Conservation (phyloP, 345 rosid species). For the Dipteronia sinensis region DNA sequence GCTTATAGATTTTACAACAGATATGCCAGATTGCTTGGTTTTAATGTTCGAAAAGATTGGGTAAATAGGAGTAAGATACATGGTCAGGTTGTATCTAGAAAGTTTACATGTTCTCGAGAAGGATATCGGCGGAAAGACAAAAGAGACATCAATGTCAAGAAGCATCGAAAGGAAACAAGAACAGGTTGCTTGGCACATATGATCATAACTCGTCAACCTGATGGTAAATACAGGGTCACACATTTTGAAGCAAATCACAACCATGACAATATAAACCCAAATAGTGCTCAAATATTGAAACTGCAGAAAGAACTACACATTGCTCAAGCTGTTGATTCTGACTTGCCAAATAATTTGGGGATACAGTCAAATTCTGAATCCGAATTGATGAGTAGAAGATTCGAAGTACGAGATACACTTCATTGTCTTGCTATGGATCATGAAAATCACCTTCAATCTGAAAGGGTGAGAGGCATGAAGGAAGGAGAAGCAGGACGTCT, state of each 20-base stretch:
- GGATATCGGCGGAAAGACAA: conserved; percentile 30
- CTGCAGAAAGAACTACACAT: conserved; percentile 27
- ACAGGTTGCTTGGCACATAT: conserved; percentile 36
- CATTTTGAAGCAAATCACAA: conserved; percentile 36
- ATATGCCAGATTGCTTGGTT: conserved; percentile 28
- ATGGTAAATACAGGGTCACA: conserved; percentile 28
- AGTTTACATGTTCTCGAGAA: conserved; percentile 31
- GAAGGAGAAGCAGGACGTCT: conserved; percentile 39
- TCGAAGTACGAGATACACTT: conserved; percentile 30
- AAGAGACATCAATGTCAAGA: conserved; percentile 28
- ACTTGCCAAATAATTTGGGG: conserved; percentile 15
- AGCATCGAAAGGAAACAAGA: conserved; percentile 33
- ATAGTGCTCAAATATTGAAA: conserved; percentile 18
- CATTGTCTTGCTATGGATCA: conserved; percentile 24
- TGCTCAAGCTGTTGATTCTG: conserved; percentile 26
- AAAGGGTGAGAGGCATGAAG: conserved; percentile 33
- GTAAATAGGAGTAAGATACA: conserved; percentile 36
- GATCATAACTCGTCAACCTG: conserved; percentile 29
- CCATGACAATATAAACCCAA: conserved; percentile 30
- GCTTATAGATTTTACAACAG: conserved; percentile 30
- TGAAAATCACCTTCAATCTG: conserved; percentile 31
- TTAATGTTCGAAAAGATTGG: conserved; percentile 35
- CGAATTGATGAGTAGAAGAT: conserved; percentile 14
- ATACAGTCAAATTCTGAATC: conserved; percentile 13
- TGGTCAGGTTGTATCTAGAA: conserved; percentile 34